phyloP scores from a whole-genome alignment of 2,329 filamentous ascomycete genomes.

The Epichloe glyceriae region DNA sequence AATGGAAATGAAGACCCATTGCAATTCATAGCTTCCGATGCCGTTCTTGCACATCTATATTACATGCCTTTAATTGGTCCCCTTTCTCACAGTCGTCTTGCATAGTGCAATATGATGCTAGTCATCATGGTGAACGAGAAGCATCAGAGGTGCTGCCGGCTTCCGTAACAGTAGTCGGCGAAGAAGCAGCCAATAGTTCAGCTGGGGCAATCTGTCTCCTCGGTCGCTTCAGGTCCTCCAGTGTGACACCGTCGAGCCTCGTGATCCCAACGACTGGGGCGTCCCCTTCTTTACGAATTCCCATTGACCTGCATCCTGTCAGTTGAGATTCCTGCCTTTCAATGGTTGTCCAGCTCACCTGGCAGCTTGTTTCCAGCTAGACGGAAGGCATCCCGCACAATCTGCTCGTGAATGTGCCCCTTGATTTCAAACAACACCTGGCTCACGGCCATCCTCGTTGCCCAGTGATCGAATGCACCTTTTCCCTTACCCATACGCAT shows the following conservation, averaged over 20 bases:
- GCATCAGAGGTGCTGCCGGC: slow-evolving; percentile 21
- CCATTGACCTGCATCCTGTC: slow-evolving; percentile 49
- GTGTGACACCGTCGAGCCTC: slow-evolving; percentile 72
- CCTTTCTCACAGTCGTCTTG: no score
- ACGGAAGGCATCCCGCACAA: slow-evolving; percentile 85
- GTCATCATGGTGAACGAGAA: slow-evolving; percentile 14
- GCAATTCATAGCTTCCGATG: background rate
- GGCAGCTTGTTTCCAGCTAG: slow-evolving; percentile 91
- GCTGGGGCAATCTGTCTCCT: slow-evolving; percentile 49
- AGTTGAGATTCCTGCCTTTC: slow-evolving; percentile 7
- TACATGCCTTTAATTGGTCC: background rate
- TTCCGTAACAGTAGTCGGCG: slow-evolving; percentile 20
- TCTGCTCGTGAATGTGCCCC: slow-evolving; percentile 85
- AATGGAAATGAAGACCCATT: background rate
- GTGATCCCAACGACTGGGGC: slow-evolving; percentile 83
- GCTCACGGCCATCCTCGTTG: slow-evolving; percentile 76
- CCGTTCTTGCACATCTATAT: background rate
- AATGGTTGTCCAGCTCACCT: slow-evolving; percentile 38
- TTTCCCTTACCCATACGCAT: slow-evolving; percentile 99
- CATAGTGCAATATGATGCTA: background rate
- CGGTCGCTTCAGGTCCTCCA: slow-evolving; percentile 72
- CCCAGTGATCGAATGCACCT: slow-evolving; percentile 95
- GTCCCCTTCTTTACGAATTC: slow-evolving; percentile 94
- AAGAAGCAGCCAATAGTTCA: slow-evolving; percentile 21
- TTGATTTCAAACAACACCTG: slow-evolving; percentile 88